These are phyloP conservation scores for Colletotrichum limetticola DNA, from an alignment of 2,329 filamentous ascomycete species.

Conservation along the genomic window DNA sequence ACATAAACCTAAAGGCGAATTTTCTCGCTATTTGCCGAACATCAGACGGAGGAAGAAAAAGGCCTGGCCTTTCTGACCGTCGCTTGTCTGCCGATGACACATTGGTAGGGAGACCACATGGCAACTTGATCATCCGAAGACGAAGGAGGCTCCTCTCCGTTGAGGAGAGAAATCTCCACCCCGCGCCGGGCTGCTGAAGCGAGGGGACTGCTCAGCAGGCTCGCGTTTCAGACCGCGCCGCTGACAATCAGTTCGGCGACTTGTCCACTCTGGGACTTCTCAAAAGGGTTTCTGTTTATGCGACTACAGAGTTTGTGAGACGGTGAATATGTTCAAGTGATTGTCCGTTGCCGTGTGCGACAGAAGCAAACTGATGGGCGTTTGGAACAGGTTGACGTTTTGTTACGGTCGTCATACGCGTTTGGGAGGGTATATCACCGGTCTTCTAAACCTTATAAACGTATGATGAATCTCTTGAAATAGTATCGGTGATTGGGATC, in stretches of 20 bases:
- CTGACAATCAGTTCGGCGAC: not conserved
- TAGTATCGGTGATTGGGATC: not conserved
- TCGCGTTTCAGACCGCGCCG: conserved; percentile 22
- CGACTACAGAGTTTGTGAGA: not conserved
- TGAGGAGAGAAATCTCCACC: not conserved
- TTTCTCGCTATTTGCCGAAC: conserved; percentile 20
- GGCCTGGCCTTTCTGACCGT: not conserved
- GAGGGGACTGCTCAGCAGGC: not conserved
- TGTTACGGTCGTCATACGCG: not conserved
- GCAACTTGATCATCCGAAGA: not conserved
- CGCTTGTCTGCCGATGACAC: conserved; percentile 1
- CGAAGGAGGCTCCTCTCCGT: not conserved
- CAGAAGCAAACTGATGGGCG: not conserved
- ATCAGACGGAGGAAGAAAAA: conserved; percentile 17
- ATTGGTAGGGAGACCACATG: conserved; percentile 18
- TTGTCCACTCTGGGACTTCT: not conserved
- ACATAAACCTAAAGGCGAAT: not conserved
- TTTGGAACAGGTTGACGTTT: not conserved
- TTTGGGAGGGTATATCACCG: conserved; percentile 1
- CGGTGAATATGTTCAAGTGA: not conserved
- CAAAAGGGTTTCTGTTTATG: not conserved
- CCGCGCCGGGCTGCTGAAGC: not conserved
- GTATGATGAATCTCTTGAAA: not conserved
- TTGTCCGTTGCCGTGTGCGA: not conserved
- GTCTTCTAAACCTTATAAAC: not conserved